Evolutionary conservation across 495 filamentous ascomycete genomes (phyloP).

Genomic region (Haplographium delicatum): DNA sequence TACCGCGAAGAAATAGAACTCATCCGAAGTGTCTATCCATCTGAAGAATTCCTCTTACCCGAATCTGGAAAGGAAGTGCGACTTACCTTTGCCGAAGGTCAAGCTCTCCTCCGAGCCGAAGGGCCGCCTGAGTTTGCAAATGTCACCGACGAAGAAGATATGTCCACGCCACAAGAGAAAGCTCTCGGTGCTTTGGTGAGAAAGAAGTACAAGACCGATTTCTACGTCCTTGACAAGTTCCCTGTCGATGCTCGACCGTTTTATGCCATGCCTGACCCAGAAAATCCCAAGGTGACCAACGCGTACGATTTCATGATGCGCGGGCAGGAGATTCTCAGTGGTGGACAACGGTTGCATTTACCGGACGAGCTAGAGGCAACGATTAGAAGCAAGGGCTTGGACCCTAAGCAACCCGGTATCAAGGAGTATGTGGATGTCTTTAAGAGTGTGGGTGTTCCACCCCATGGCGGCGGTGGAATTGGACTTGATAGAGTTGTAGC

Average conservation of each 20-base stretch:
- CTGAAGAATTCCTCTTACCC: constrained; percentile 47
- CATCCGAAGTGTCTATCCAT: constrained; percentile 58
- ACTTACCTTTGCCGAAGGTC: constrained; percentile 80
- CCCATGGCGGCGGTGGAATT: constrained; percentile 82
- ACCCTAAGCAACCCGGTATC: constrained; percentile 67
- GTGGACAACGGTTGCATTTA: constrained; percentile 80
- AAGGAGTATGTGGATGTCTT: constrained; percentile 83
- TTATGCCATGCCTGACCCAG: constrained; percentile 77
- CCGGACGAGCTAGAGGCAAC: constrained; percentile 61
- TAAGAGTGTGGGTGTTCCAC: constrained; percentile 64
- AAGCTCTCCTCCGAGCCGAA: constrained; percentile 73
- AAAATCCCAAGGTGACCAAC: constrained; percentile 65
- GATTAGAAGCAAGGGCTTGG: constrained; percentile 67
- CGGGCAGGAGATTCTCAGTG: constrained; percentile 83
- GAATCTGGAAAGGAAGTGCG: constrained; percentile 71
- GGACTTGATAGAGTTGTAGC: constrained; percentile 86
- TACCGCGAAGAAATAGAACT: constrained; percentile 65
- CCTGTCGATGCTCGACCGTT: constrained; percentile 80
- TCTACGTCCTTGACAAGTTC: constrained; percentile 91
- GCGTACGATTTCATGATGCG: constrained; percentile 94
- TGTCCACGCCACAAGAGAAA: constrained; percentile 82
- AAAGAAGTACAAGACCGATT: constrained; percentile 81
- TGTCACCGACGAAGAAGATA: constrained; percentile 71
- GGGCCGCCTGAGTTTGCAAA: constrained; percentile 64
- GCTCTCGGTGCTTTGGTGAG: constrained; percentile 80